These are phyloP conservation scores for Pyricularia grisea DNA, from an alignment of 2,329 filamentous ascomycete genomes.

Conservation along the genomic window DNA sequence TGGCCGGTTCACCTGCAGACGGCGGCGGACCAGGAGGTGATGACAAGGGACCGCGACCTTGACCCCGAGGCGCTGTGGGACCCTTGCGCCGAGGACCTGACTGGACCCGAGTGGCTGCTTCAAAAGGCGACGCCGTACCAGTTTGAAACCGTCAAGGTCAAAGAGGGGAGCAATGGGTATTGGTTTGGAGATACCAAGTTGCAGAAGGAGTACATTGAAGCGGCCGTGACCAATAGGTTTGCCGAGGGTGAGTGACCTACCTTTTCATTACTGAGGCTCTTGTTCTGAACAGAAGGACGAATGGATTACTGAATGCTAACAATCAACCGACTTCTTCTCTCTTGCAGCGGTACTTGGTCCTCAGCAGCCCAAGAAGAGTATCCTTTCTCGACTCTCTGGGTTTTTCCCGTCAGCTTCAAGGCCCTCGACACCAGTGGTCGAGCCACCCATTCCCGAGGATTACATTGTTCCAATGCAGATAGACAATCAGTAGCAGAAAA, in stretches of 20 bases:
- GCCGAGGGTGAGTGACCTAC: conserved; percentile 9
- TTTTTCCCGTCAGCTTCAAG: background rate
- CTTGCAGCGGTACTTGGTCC: background rate
- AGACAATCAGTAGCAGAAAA: background rate
- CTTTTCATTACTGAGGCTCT: background rate
- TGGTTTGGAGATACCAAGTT: conserved; percentile 27
- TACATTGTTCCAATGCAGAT: background rate
- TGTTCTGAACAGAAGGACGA: background rate
- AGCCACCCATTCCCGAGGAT: background rate
- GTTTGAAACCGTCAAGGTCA: conserved; percentile 14
- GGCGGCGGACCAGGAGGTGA: conserved; percentile 16
- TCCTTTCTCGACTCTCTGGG: background rate
- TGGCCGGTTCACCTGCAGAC: conserved; percentile 36
- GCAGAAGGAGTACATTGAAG: conserved; percentile 19
- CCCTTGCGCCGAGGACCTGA: conserved; percentile 17
- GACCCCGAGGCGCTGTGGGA: conserved; percentile 15
- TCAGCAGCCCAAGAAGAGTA: background rate
- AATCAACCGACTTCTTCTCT: background rate
- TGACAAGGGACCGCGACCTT: conserved; percentile 20
- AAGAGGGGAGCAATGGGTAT: conserved; percentile 21
- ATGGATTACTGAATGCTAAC: background rate
- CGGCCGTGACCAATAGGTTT: conserved; percentile 12
- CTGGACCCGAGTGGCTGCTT: conserved; percentile 11
- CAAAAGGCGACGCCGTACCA: conserved; percentile 14
- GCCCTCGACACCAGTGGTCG: background rate